Evolutionary conservation across 768 basidiomycete species (phyloP), one percentile per base, ranked within the genome.

Genomic region (Artomyces pyxidatus): DNA sequence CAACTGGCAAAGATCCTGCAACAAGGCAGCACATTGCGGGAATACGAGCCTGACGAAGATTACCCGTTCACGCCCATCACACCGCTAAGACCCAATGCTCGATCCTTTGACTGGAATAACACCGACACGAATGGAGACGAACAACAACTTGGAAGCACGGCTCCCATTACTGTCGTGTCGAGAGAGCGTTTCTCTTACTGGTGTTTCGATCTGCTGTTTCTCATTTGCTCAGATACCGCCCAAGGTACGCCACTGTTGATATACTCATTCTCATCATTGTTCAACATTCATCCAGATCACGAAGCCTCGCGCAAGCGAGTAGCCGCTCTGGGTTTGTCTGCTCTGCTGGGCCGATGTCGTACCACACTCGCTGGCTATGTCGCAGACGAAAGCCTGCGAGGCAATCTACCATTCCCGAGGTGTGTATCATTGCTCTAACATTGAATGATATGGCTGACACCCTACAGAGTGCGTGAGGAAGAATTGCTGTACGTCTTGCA

Each of bases 141-240:
- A 22, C 26, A 53, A 32, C 44, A 16, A 2, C 30, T 29, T 21
- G 47, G 46, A 32, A 83, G 76, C 28, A 89, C 88, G 2, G 76
- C 76, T 32, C 63, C 67, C 9, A 78, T 77, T 0, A 60, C 67
- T 12, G 62, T 79, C 21, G 68, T 85, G 25, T 83, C 85, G 1
- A 70, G 91, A 32, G 92, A 94, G 62, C 74, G 89, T 7, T 94
- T 94, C 61, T 83, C 88, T 6, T 93, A 89, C 67, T 94, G 91
- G 91, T 92, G 88, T 60, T 84, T 94, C 48, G 91, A 95, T 58
- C 67, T 93, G 10, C 62, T 95, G 28, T 93, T 94, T 64, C 61
- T 86, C 54, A 72, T 93, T 26, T 93, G 88, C 58, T 85, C 87
- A 0, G 68, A 81, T 57, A 69, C 71, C 1, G 78, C 77, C 1